Base-by-base conservation (phyloP, 2,329 filamentous ascomycete species). In the Bipolaris zeicola region DNA sequence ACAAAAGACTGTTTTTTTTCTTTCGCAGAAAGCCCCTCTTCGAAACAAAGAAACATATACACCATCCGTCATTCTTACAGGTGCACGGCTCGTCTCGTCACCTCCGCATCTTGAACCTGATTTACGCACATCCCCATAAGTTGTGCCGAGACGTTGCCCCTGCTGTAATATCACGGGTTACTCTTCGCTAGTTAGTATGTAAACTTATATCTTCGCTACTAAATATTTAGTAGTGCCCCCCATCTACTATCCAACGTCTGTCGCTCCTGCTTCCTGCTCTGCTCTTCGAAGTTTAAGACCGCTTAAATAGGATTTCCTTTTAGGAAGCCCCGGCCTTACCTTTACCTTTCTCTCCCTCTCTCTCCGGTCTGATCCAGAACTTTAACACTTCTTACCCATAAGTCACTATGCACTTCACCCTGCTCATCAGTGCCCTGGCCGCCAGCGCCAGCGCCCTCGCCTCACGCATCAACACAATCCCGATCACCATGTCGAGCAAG, bases 361-460 rank as follows among this genome's bases (percentile, higher is more conserved):
- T 18, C 33, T 20, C 11, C n/a, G 16, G 20, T 14, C 34, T 10
- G 20, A 42, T 42, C 44, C 18, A 47, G 36, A 39, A 13, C 38
- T 37, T 26, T 34, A 18, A 18, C 20, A 18, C 39, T 33, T n/a
- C 42, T 31, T 36, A 20, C 6, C 31, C 22, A 34, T 36, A 33
- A 14, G 8, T 2, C 59, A 58, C n/a, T 1, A 70, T 70, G 68
- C 53, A 61, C 31, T 53, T 47, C 26, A 28, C 18, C 22, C 31
- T 66, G 5, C 11, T 70, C n/a, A 44, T 69, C 44, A 54, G 52
- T 41, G 22, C 58, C 14, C 28, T 66, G 18, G 45, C 60, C 20
- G 62, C 61, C 20, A 37, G 48, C 20, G 62, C 61, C 20, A 37
- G 48, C 31, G 49, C 53, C 11, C 22, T 69, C 8, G 63, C 66